A percentile compares a stretch with the other conserved stretches of the same genome.
Evolutionary conservation across 208 protist species (phyloP).

Genomic region (Trypanosoma scelopori): DNA sequence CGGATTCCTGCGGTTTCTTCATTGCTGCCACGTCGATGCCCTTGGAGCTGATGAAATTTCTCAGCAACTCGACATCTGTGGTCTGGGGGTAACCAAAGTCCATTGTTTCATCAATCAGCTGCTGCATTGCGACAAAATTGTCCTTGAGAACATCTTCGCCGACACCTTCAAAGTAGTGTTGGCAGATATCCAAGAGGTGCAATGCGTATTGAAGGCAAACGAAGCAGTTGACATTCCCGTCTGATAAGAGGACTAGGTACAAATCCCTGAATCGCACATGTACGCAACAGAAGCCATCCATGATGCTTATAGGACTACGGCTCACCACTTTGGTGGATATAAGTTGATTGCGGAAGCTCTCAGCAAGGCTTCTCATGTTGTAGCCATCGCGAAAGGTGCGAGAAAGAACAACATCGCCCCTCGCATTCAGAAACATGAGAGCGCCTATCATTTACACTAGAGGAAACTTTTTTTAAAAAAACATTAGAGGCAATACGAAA

Average conservation of each 20-base stretch:
- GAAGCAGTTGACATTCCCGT: slow-evolving; percentile 93
- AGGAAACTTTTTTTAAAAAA: no score
- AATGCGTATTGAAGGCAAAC: slow-evolving; percentile 78
- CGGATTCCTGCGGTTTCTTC: slow-evolving; percentile 43
- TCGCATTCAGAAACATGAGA: slow-evolving; percentile 88
- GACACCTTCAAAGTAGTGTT: slow-evolving; percentile 92
- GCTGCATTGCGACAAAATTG: slow-evolving; percentile 97
- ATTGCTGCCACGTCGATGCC: slow-evolving; percentile 55
- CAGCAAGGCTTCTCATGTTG: slow-evolving; percentile 69
- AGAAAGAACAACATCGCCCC: slow-evolving; percentile 87
- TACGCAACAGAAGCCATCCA: slow-evolving; percentile 88
- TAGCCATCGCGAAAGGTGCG: slow-evolving; percentile 79
- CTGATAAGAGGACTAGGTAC: slow-evolving; percentile 92
- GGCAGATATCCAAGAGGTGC: slow-evolving; percentile 85
- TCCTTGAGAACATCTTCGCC: slow-evolving; percentile 93
- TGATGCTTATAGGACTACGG: slow-evolving; percentile 88
- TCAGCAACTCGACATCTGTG: slow-evolving; percentile 87
- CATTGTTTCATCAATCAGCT: slow-evolving; percentile 98
- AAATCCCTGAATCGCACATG: slow-evolving; percentile 90
- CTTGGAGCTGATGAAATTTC: slow-evolving; percentile 86
- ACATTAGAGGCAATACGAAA: no score
- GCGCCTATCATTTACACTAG: slow-evolving; percentile 67
- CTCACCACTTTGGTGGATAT: slow-evolving; percentile 66
- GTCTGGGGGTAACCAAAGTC: slow-evolving; percentile 98
- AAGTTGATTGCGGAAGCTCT: slow-evolving; percentile 89